Evolutionary conservation across 192 early-diverging fungal genomes (phyloP).

Genomic region (Coemansia sp.): DNA sequence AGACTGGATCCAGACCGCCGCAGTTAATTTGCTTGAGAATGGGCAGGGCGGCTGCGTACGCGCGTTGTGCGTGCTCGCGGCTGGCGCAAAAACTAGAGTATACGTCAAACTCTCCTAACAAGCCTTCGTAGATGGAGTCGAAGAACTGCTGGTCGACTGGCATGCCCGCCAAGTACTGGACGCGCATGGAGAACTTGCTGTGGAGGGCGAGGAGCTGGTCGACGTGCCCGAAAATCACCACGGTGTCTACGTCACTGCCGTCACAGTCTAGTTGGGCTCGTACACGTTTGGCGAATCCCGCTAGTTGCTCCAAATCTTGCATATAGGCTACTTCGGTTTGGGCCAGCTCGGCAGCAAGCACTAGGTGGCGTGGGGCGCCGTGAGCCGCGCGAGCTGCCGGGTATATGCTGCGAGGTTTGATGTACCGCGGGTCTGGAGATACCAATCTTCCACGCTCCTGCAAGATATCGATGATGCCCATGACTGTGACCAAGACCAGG

Average conservation of each 20-base stretch:
- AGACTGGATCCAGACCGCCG: slow-evolving; percentile 22
- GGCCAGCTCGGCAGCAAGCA: slow-evolving; percentile 43
- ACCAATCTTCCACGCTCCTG: slow-evolving; percentile 32
- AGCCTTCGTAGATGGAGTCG: slow-evolving; percentile 24
- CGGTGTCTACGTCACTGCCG: slow-evolving; percentile 21
- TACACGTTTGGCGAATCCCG: slow-evolving; percentile 24
- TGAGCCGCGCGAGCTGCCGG: slow-evolving; percentile 18
- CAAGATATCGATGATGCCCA: slow-evolving; percentile 36
- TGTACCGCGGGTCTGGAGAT: slow-evolving; percentile 33
- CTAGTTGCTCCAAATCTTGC: slow-evolving; percentile 53
- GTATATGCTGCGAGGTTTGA: slow-evolving; percentile 42
- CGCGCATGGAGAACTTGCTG: slow-evolving; percentile 44
- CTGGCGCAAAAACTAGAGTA: slow-evolving; percentile 47
- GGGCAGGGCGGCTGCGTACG: slow-evolving; percentile 26
- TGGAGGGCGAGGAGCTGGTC: slow-evolving; percentile 40
- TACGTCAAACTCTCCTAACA: slow-evolving; percentile 30
- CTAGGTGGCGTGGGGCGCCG: slow-evolving; percentile 27
- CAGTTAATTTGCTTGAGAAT: slow-evolving; percentile 19
- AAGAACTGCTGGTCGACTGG: slow-evolving; percentile 30
- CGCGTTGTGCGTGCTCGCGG: slow-evolving; percentile 30
- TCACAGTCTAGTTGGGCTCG: slow-evolving; percentile 22
- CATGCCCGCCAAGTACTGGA: slow-evolving; percentile 53
- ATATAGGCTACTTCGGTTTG: slow-evolving; percentile 56
- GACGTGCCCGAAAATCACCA: slow-evolving; percentile 29
- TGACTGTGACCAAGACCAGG: slow-evolving; percentile 30